These are phyloP conservation scores for Xylariaceae sp. DNA, from an alignment of 2,329 filamentous ascomycete species.

Conservation along the genomic window DNA sequence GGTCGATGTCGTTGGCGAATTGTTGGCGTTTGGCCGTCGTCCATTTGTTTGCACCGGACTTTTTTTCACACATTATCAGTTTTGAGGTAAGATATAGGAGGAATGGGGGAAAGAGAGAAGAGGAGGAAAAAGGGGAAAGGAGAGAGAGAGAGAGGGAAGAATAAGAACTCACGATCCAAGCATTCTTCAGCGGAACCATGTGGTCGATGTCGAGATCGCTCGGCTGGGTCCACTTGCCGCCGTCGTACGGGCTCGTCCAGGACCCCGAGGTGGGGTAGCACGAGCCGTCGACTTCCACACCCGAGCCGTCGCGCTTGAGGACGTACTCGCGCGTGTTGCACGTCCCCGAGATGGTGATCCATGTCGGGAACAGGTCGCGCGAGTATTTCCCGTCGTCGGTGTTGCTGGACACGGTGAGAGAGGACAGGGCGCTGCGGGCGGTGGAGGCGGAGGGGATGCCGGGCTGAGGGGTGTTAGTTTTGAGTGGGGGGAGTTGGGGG, in stretches of 20 bases:
- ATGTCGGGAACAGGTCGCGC: constrained; percentile 17
- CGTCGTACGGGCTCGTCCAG: constrained; percentile 72
- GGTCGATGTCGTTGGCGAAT: constrained; percentile 72
- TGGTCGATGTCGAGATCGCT: constrained; percentile 78
- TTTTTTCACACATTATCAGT: too few species aligned
- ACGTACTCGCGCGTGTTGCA: constrained; percentile 73
- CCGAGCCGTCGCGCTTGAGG: constrained; percentile 65
- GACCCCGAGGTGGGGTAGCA: constrained; percentile 61
- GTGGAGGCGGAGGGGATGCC: constrained; percentile 55
- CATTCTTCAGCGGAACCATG: constrained; percentile 73
- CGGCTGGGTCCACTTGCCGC: constrained; percentile 61
- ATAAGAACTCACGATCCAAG: constrained; percentile 57
- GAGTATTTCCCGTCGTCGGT: constrained; percentile 14
- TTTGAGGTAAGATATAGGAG: too few species aligned
- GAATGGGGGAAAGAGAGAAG: neutral
- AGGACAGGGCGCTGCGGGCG: constrained; percentile 9
- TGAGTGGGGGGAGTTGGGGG: neutral
- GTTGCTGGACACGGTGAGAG: constrained; percentile 9
- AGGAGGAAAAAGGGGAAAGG: neutral
- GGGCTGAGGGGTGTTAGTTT: too few species aligned
- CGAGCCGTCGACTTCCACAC: constrained; percentile 51
- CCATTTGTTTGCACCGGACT: constrained; percentile 69
- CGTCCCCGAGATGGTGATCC: constrained; percentile 21
- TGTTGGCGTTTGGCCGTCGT: constrained; percentile 58
- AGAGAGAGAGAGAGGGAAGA: neutral